A percentile compares a stretch with the other conserved stretches of the same genome.
phyloP scores from a whole-genome alignment of 2,329 filamentous ascomycete species.

The Sporothrix variecibatus region DNA sequence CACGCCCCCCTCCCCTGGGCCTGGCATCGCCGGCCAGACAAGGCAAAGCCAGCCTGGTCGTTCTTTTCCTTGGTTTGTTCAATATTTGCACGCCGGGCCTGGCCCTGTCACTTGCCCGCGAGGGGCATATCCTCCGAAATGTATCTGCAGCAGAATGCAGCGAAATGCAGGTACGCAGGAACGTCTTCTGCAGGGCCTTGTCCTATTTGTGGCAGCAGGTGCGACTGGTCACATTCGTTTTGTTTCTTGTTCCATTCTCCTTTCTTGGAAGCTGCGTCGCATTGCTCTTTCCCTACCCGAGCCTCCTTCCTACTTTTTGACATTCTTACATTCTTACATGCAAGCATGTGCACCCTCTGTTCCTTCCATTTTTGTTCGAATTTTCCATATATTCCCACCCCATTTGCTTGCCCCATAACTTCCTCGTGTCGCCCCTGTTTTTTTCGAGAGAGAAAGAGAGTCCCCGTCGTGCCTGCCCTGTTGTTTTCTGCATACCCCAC shows the following conservation, averaged over 20 bases:
- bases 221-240: conserved; percentile 11
- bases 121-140: conserved; percentile 5
- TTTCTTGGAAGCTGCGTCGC: neutral
- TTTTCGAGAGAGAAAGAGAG: neutral
- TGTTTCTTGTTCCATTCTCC: conserved; percentile 4
- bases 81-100: neutral
- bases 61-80: neutral
- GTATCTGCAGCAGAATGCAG: conserved; percentile 9
- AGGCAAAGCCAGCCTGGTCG: neutral
- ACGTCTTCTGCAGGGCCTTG: neutral
- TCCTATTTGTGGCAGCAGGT: conserved; percentile 10
- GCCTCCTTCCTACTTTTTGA: neutral
- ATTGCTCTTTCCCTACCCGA: neutral
- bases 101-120: conserved; percentile 2
- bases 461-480: neutral
- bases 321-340: neutral
- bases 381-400: neutral
- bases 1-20: neutral
- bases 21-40: neutral
- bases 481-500: neutral
- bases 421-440: conserved; percentile 15
- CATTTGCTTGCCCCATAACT: neutral
- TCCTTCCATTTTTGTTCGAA: neutral
- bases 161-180: conserved; percentile 13
- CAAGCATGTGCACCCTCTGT: neutral